Conservation (phyloP, 192 early-diverging fungal genomes). For the Coemansia sp. region DNA sequence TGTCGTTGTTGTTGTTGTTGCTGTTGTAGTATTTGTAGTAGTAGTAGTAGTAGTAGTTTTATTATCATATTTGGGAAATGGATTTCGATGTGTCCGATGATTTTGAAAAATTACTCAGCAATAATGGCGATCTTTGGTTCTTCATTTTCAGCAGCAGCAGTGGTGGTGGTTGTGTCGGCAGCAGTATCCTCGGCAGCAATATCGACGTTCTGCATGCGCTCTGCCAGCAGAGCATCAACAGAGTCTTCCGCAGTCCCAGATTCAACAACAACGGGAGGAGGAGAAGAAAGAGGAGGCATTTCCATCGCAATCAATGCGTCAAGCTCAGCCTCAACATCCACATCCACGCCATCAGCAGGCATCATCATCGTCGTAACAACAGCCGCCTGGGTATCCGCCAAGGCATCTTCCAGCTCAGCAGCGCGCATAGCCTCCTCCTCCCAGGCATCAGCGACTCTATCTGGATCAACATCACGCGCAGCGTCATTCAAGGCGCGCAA, state of each 20-base stretch:
- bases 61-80: background rate
- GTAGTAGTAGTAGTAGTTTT: background rate
- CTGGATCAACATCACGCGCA: conserved; percentile 2
- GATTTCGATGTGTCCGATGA: background rate
- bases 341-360: too few relatives aligned
- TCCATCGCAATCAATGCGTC: conserved; percentile 23
- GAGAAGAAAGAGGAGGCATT: background rate
- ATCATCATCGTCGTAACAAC: background rate
- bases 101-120: background rate
- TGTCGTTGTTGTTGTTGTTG: background rate
- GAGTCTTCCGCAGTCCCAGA: conserved; percentile 1
- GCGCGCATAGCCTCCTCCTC: conserved; percentile 28
- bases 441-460: conserved; percentile 30
- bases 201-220: background rate
- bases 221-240: conserved; percentile 12
- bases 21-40: too few relatives aligned
- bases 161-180: background rate
- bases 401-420: conserved; percentile 11
- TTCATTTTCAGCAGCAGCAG: background rate
- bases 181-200: conserved; percentile 10
- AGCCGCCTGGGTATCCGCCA: conserved; percentile 7
- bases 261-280: background rate
- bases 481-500: conserved; percentile 23
- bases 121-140: background rate
- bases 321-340: conserved; percentile 43